phyloP scores from a whole-genome alignment of 495 filamentous ascomycete species.

The Letharia columbiana region DNA sequence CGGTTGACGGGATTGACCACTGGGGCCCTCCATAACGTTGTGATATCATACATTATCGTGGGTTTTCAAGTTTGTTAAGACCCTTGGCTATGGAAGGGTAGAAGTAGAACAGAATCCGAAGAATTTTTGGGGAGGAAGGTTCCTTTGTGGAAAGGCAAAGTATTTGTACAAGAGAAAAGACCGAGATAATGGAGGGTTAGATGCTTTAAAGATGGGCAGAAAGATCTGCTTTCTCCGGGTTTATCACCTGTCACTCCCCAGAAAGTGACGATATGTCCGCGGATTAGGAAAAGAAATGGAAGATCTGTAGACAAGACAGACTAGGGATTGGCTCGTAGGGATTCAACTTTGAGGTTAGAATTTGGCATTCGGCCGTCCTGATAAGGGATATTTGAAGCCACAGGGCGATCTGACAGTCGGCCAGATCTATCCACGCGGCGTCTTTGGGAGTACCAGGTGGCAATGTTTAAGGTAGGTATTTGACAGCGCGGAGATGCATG shows the following conservation, averaged over 20 bases:
- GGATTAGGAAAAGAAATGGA: conserved; percentile 19
- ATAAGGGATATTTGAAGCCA: neutral
- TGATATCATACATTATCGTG: conserved; percentile 26
- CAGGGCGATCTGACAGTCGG: neutral
- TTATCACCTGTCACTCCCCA: neutral
- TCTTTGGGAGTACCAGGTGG: neutral
- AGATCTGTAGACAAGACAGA: neutral
- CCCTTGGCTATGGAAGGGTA: neutral
- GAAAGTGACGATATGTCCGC: conserved; percentile 20
- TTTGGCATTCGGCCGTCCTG: conserved; percentile 5
- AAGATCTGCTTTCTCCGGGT: conserved; percentile 19
- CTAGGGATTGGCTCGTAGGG: conserved; percentile 1
- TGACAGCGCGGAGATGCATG: conserved; percentile 12
- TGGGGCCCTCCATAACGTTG: conserved; percentile 50
- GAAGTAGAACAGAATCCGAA: neutral
- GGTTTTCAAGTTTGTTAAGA: neutral
- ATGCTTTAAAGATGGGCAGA: neutral
- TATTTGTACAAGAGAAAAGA: conserved; percentile 2
- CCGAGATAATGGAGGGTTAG: neutral
- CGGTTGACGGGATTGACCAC: conserved; percentile 66
- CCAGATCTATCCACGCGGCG: neutral
- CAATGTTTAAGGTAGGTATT: neutral
- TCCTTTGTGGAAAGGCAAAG: neutral
- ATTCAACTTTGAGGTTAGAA: neutral
- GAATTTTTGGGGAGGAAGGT: neutral